phyloP scores from a whole-genome alignment of 495 filamentous ascomycete species.

The Aspergillus kassunensis region DNA sequence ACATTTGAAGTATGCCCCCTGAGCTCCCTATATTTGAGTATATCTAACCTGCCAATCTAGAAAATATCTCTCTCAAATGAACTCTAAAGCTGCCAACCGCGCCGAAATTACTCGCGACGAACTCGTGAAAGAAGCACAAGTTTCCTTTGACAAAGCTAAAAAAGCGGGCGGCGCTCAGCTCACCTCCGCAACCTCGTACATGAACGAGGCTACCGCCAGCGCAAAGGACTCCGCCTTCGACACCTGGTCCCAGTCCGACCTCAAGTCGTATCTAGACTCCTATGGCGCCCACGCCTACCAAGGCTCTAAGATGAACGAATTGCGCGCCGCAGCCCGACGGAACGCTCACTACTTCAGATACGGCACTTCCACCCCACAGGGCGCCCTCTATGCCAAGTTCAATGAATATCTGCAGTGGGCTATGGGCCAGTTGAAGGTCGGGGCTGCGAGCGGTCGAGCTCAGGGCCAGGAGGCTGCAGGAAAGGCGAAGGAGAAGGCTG shows the following conservation, averaged over 20 bases:
- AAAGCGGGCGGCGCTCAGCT: slow-evolving; percentile 62
- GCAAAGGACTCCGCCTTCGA: slow-evolving; percentile 72
- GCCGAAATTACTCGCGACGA: slow-evolving; percentile 67
- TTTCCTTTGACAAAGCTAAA: slow-evolving; percentile 66
- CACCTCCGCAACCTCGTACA: slow-evolving; percentile 70
- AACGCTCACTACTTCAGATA: slow-evolving; percentile 75
- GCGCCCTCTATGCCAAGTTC: slow-evolving; percentile 62
- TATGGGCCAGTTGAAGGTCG: slow-evolving; percentile 54
- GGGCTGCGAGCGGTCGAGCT: slow-evolving; percentile 61
- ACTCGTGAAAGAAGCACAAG: slow-evolving; percentile 65
- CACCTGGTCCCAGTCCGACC: slow-evolving; percentile 74
- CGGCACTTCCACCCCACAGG: slow-evolving; percentile 62
- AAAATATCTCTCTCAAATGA: slow-evolving; percentile 64
- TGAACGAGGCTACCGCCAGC: slow-evolving; percentile 62
- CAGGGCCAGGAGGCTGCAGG: slow-evolving; percentile 51
- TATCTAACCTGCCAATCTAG: slow-evolving; percentile 32
- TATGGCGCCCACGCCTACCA: slow-evolving; percentile 74
- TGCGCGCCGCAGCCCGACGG: slow-evolving; percentile 64
- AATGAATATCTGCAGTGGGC: slow-evolving; percentile 59
- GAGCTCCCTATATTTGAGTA: neutral
- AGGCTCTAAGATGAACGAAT: slow-evolving; percentile 61
- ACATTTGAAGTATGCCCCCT: slow-evolving; percentile 57
- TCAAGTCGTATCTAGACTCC: slow-evolving; percentile 77
- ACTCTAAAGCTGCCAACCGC: slow-evolving; percentile 63
- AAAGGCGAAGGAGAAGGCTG: slow-evolving; percentile 33